Percentiles rank a stretch among this genome's conserved stretches.
Conservation (phyloP, 2,329 filamentous ascomycete species). For the Lachnellula willkommii region DNA sequence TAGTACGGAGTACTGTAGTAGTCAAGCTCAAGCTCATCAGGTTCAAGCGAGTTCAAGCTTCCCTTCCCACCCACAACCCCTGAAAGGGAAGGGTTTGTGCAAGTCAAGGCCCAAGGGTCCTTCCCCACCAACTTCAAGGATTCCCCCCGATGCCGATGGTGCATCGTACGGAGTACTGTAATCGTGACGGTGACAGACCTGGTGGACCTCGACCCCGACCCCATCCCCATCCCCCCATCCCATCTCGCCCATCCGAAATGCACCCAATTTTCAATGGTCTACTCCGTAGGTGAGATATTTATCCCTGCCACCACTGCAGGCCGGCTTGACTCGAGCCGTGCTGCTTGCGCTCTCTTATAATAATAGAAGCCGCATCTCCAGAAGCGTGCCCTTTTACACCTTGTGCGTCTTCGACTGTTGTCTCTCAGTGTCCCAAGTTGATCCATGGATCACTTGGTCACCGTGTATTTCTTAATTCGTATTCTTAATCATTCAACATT, state of each 20-base stretch:
- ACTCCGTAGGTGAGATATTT: background rate
- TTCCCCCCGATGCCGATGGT: too few species aligned
- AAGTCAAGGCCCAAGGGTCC: too few species aligned
- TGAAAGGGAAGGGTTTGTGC: too few species aligned
- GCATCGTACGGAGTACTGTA: too few species aligned
- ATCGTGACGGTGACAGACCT: too few species aligned
- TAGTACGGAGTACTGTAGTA: background rate
- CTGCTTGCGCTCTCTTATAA: constrained; percentile 15
- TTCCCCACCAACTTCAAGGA: too few species aligned
- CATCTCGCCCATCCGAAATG: constrained; percentile 3
- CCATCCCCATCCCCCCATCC: background rate
- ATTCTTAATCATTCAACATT: constrained; percentile 13
- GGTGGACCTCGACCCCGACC: background rate
- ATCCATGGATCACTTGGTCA: constrained; percentile 23
- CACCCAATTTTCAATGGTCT: background rate
- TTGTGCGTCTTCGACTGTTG: constrained; percentile 19
- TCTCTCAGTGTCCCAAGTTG: constrained; percentile 19
- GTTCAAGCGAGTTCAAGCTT: background rate
- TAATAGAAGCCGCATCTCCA: constrained; percentile 22
- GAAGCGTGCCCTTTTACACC: constrained; percentile 1
- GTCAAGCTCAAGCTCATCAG: background rate
- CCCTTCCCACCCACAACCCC: too few species aligned
- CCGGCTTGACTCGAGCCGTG: constrained; percentile 18
- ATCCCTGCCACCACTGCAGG: constrained; percentile 13
- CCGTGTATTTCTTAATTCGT: constrained; percentile 5